Conservation (phyloP, 441 rosid genomes). For the Capsella rubella region DNA sequence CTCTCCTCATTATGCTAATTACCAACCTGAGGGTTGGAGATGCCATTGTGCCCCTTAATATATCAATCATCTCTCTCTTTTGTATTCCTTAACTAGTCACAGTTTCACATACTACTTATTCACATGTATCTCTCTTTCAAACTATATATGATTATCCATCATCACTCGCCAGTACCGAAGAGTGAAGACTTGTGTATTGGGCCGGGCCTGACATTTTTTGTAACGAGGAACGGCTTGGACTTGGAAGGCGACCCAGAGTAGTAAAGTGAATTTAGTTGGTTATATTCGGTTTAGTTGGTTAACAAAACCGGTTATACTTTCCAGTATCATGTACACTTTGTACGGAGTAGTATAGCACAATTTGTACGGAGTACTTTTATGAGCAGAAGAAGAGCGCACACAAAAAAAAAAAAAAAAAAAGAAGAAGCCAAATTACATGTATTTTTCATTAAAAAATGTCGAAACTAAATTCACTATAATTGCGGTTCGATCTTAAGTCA, state of each 20-base stretch:
- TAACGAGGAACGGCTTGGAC: too few species aligned
- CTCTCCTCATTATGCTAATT: slow-evolving; percentile 61
- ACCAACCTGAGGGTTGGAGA: slow-evolving; percentile 80
- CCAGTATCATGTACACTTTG: too few species aligned
- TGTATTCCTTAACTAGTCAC: background rate
- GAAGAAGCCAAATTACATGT: too few species aligned
- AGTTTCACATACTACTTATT: slow-evolving; percentile 14
- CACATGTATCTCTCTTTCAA: slow-evolving; percentile 1
- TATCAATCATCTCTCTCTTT: too few species aligned
- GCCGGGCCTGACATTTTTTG: too few species aligned
- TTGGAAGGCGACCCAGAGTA: too few species aligned
- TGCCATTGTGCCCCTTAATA: slow-evolving; percentile 68
- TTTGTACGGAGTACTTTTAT: background rate
- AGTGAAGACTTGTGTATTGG: background rate
- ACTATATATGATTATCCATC: background rate
- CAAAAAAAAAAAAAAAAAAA: too few species aligned
- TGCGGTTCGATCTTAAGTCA: background rate
- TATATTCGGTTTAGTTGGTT: too few species aligned
- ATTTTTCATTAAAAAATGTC: background rate
- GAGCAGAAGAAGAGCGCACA: too few species aligned
- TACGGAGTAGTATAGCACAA: too few species aligned
- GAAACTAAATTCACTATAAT: background rate
- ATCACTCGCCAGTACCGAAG: background rate
- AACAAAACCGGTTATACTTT: too few species aligned
- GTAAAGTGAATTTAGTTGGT: too few species aligned